Base-by-base conservation (phyloP, 2,329 filamentous ascomycete genomes). In the Aspergillus terreus region DNA sequence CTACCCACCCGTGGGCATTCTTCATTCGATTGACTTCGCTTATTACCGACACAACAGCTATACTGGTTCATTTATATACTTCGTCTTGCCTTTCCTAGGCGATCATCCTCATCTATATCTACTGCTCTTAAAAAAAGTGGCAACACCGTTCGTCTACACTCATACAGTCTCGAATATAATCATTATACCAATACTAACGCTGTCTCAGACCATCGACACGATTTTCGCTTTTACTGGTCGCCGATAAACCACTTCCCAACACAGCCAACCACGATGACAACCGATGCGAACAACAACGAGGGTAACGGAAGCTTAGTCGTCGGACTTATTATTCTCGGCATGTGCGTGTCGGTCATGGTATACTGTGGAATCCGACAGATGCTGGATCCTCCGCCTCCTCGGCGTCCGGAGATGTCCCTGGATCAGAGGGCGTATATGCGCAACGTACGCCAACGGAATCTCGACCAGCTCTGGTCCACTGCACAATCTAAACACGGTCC, bases 281-380 rank as follows among this genome's bases (percentile, higher is more conserved):
- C 25, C 21, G 42, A 44, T 27, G 27, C 27, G 27, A 44, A 30
- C 42, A 44, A 44, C 11, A 27, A 44, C 30, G 38, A 41, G 15
- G 42, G 42, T 27, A 44, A 44, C 17, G 42, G 42, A 27, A 44
- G 42, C 21, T 44, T 44, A 27, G 30, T 44, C 30, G 21, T 44
- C 42, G 42, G 42, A 7, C 42, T 44, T 15, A 44, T 44, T 44
- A 44, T 44, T 27, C 42, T 44, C 42, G 42, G 42, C 19, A 44
- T 44, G 21, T 44, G 42, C 30, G 21, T 44, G 17, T 27, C 19
- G 12, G 42, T 44, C 23, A 44, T 44, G 42, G 30, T 30, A 44
- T 44, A 44, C 30, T 44, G 42, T 15, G 42, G 42, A 44, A 44
- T 44, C 42, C 21, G 42, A 27, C 42, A 44, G 30, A 44, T 44